Percentiles rank a stretch among this genome's conserved stretches.
These are phyloP conservation scores for Aspergillus ruber DNA, from an alignment of 2,329 filamentous ascomycete genomes.

Conservation along the genomic window DNA sequence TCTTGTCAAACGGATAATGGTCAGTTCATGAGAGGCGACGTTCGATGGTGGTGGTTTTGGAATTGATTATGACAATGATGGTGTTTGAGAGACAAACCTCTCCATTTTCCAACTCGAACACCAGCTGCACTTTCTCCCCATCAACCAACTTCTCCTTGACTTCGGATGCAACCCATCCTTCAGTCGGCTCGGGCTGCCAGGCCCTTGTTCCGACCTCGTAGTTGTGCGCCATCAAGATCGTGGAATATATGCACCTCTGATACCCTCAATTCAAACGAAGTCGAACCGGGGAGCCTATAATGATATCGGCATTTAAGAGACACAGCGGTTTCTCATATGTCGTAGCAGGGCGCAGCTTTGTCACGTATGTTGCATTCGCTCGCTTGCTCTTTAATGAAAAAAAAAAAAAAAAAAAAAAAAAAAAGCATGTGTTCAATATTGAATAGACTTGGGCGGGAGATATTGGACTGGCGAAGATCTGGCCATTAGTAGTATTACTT, in stretches of 20 bases:
- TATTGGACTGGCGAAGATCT: constrained; percentile 21
- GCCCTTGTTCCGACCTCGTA: constrained; percentile 96
- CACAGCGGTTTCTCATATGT: background rate
- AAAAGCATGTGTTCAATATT: background rate
- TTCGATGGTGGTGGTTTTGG: background rate
- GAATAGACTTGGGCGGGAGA: constrained; percentile 5
- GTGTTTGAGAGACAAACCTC: constrained; percentile 55
- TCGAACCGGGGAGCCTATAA: constrained; percentile 12
- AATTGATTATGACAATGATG: background rate
- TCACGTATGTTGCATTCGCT: background rate
- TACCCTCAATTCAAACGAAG: constrained; percentile 5
- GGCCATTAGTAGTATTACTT: constrained; percentile 13
- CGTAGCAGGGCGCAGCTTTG: background rate
- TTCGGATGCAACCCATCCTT: constrained; percentile 97
- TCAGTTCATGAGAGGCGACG: constrained; percentile 2
- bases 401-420: too few relatives aligned
- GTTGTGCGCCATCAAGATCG: constrained; percentile 64
- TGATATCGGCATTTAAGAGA: constrained; percentile 22
- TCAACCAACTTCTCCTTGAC: constrained; percentile 77
- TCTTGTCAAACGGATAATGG: constrained; percentile 44
- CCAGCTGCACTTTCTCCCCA: constrained; percentile 78
- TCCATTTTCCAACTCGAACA: constrained; percentile 87
- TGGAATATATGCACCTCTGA: background rate
- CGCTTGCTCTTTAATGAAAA: background rate
- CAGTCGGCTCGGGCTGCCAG: constrained; percentile 93